Evolutionary conservation across 768 basidiomycete species (phyloP), one percentile per base, ranked within the genome.

Genomic region (Pulveroboletus sp.): DNA sequence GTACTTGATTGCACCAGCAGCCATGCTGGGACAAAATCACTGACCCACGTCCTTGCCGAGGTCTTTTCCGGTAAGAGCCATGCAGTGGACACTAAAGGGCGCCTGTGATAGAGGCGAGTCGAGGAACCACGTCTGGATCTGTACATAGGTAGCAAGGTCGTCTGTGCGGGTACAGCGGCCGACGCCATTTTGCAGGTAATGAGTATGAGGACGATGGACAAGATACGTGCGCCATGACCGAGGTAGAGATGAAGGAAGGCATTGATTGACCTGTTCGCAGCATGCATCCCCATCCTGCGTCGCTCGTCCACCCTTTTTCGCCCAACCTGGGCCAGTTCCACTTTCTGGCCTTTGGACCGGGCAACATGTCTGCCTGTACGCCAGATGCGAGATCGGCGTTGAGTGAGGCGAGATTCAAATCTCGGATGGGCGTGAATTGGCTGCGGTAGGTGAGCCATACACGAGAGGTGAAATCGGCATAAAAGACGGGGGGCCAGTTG

Each of bases 1-100:
- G 47, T 62, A 91, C 88, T 88, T 92, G 71, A 98, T 88, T 11
- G 93, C 94, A 32, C 94, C 94, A 8, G 94, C 94, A n/a, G 95
- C 97, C 0, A 90, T 93, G 62, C 90, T 94, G 0, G 95, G 95
- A 0, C 95, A 95, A 61, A 98, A 98, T 95, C 95, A 98, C 67
- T 93, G 88, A 1, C 95, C 95, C 0, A 97, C 88, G 55, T 93
- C 90, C 52, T 90, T 97, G 12, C 95, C 95, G 1, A 97, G 78
- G 58, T 94, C 87, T 63, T 97, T 94, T 1, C 95, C 95, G 0
- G 94, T 87, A 19, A 94, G 73, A 0, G 94, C 94, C 87, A 99
- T 97, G 40, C 92, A 80, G 68, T 99, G 95, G 7, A 99, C 90
- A 55, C 90, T 89, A 65, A 99, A 99, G 0, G 95, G 95, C 14